These are phyloP conservation scores for Aspergillus sp. DNA, from an alignment of 2,329 filamentous ascomycete genomes.

Conservation along the genomic window DNA sequence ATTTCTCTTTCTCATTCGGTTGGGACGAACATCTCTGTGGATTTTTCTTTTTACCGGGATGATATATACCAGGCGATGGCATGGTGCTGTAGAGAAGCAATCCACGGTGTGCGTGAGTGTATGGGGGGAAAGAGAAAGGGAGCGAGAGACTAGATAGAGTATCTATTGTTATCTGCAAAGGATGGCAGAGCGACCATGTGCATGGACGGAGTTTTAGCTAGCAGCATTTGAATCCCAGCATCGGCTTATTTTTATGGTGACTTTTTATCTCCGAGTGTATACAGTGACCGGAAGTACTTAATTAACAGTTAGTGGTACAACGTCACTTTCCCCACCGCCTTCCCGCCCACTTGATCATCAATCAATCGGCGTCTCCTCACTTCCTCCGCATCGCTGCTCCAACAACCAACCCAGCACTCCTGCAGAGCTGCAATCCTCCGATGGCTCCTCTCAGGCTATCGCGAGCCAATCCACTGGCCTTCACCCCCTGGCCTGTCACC, in stretches of 20 bases:
- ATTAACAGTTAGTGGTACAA: not conserved
- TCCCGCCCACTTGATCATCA: not conserved
- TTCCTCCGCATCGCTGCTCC: not conserved
- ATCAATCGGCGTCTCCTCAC: not conserved
- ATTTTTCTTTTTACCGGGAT: no score
- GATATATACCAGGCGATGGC: not conserved
- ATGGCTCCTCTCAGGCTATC: conserved; percentile 37
- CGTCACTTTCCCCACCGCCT: not conserved
- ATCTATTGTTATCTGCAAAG: not conserved
- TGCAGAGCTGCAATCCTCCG: conserved; percentile 16
- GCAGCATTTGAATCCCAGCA: not conserved
- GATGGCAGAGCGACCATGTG: not conserved
- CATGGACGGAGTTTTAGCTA: not conserved
- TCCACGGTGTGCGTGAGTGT: not conserved
- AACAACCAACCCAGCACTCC: not conserved
- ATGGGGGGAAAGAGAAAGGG: no score
- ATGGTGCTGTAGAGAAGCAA: not conserved
- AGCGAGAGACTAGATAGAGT: not conserved
- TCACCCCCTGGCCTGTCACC: conserved; percentile 78
- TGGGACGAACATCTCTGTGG: no score
- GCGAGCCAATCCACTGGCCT: conserved; percentile 61
- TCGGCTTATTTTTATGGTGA: not conserved
- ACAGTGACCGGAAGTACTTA: no score
- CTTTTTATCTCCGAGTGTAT: not conserved
- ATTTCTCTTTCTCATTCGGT: no score